Base-by-base conservation (phyloP, 352 stramenopile species). In the Globisporangium canariense region DNA sequence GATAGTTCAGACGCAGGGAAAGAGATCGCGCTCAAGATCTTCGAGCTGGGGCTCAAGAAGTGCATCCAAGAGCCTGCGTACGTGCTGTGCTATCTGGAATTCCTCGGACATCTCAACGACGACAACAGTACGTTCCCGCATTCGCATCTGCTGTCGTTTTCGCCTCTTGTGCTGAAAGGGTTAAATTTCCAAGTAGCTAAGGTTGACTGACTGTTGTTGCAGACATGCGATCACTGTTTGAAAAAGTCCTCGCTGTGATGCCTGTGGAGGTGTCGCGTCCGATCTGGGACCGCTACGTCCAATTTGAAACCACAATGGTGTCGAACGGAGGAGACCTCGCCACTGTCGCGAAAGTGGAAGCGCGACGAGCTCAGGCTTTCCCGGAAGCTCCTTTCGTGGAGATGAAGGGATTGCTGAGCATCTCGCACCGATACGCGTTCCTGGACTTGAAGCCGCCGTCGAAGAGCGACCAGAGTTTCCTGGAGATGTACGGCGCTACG, bases 161-260 rank as follows among this genome's bases (percentile, higher is more conserved):
- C 25, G 25, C 25, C 25, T 28, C 25, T 28, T 28, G 25, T 28
- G 25, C 25, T 28, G 25, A 28, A 28, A 28, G 25, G 25, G 25
- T 28, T 28, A 28, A 28, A 28, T 28, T 28, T 28, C 25, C 25
- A 28, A 28, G 25, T 28, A 28, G 25, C 25, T 28, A 28, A 28
- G 25, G 25, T 28, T 53, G 3, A 47, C 41, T 49, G 43, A 22
- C 51, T 32, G 51, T 2, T 47, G 13, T n/a, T 36, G 60, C 68
- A 96, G 88, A 96, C 64, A 94, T 94, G 81, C 86, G 88, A 18
- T 93, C 86, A 30, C 66, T 94, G 59, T 96, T 96, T 61, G 88
- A 96, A 52, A 94, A 96, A 63, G 86, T 94, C 47, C 72, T 96
- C 28, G 88, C 85, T 0, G 83, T 96, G 11, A 94, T 96, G 84